Conservation (phyloP, 768 basidiomycete genomes). For the Chalciporus chontae region DNA sequence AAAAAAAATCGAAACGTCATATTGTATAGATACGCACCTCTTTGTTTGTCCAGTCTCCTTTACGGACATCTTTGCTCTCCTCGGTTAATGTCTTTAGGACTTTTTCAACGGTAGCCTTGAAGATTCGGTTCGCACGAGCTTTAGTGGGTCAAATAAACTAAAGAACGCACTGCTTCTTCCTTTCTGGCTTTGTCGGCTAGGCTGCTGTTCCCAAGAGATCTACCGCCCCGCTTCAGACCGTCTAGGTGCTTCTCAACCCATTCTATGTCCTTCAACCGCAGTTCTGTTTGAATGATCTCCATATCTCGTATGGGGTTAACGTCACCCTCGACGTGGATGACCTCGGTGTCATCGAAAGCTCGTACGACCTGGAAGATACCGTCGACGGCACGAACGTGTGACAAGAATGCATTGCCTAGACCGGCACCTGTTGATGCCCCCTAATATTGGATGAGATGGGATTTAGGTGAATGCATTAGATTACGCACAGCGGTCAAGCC, state of each 20-base stretch:
- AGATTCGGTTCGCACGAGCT: conserved; percentile 13
- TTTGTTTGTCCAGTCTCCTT: conserved; percentile 93
- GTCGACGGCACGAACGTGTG: conserved; percentile 96
- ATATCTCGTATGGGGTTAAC: conserved; percentile 95
- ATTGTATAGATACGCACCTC: conserved; percentile 58
- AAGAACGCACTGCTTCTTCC: conserved; percentile 79
- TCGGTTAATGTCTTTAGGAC: conserved; percentile 72
- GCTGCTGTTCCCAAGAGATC: conserved; percentile 68
- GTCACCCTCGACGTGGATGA: conserved; percentile 98
- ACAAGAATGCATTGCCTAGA: conserved; percentile 95
- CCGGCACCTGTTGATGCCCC: conserved; percentile 98
- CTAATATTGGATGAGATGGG: conserved; percentile 34
- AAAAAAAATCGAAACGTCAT: conserved; percentile 2
- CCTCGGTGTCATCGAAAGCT: conserved; percentile 98
- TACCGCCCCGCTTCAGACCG: conserved; percentile 64
- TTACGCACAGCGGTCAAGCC: conserved; percentile 84
- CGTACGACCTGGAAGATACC: conserved; percentile 99
- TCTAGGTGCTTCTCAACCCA: conserved; percentile 96
- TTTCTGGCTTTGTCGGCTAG: conserved; percentile 94
- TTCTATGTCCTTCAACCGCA: conserved; percentile 95
- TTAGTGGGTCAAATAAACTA: neutral
- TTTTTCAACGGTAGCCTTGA: conserved; percentile 81
- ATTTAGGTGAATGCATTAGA: neutral
- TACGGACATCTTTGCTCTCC: conserved; percentile 87
- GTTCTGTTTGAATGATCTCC: conserved; percentile 93